Evolutionary conservation across 495 filamentous ascomycete genomes (phyloP).

Genomic region (Aspergillus affinis): DNA sequence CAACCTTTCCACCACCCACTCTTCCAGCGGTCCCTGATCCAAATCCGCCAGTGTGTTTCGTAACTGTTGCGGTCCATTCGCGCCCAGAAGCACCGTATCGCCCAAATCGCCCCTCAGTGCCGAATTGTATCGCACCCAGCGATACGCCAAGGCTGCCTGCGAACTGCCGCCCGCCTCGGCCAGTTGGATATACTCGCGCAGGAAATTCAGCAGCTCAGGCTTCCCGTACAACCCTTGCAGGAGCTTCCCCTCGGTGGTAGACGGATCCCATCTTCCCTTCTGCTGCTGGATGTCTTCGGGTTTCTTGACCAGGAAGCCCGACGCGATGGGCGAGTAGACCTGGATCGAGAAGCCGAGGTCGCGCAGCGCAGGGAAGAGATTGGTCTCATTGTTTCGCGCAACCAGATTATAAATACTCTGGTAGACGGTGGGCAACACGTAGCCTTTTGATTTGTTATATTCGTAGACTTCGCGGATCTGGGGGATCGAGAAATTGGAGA

Average conservation of each 20-base stretch:
- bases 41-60: not conserved
- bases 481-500: no score
- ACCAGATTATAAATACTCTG: not conserved
- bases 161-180: not conserved
- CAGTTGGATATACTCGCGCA: not conserved
- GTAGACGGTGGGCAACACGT: not conserved
- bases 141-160: not conserved
- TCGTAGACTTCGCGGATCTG: not conserved
- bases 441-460: not conserved
- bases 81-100: not conserved
- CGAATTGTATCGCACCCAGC: not conserved
- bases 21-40: not conserved
- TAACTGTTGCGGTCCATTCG: not conserved
- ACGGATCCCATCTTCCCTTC: not conserved
- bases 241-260: not conserved
- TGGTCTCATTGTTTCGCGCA: no score
- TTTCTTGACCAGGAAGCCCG: constrained; percentile 1
- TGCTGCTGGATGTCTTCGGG: not conserved
- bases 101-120: not conserved
- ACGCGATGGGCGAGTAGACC: constrained; percentile 4
- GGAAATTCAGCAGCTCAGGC: not conserved
- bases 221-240: not conserved
- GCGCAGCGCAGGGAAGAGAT: not conserved
- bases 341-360: not conserved
- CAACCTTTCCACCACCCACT: not conserved